These are phyloP conservation scores for Pseudoneurospora amorphoporcata DNA, from an alignment of 495 filamentous ascomycete species.

Conservation along the genomic window DNA sequence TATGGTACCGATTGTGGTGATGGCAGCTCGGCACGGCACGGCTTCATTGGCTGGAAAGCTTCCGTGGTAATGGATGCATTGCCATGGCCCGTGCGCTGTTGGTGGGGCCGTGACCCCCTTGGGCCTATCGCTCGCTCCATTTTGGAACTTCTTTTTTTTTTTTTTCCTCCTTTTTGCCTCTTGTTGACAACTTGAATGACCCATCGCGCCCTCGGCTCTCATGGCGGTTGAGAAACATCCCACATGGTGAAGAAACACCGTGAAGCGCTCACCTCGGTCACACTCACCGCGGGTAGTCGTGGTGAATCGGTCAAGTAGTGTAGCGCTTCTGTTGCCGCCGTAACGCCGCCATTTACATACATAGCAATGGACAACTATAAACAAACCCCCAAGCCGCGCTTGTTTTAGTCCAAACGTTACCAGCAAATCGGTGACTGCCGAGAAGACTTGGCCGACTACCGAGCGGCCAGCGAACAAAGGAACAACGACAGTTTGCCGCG, in stretches of 20 bases:
- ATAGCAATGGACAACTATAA: not conserved
- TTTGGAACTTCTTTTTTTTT: not conserved
- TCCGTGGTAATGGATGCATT: not conserved
- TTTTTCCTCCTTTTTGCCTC: not conserved
- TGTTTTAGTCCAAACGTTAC: not conserved
- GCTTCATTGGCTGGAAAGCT: not conserved
- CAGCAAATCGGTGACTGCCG: not conserved
- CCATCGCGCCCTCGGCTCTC: not conserved
- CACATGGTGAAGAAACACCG: not conserved
- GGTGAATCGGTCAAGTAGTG: not conserved
- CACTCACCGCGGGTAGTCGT: not conserved
- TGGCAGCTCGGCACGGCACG: not conserved
- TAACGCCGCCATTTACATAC: too few species aligned
- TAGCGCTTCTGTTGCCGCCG: not conserved
- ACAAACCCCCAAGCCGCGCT: not conserved
- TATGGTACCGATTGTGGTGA: not conserved
- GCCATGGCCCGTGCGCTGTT: not conserved
- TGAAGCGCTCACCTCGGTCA: not conserved
- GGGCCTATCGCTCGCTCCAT: not conserved
- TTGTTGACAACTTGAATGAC: not conserved
- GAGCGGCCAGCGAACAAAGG: not conserved
- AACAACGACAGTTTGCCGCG: not conserved
- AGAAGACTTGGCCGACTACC: not conserved
- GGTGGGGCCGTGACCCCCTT: not conserved
- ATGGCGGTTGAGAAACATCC: not conserved